Evolutionary conservation across 352 stramenopile species (phyloP).

Genomic region (Phytophthora rubi): DNA sequence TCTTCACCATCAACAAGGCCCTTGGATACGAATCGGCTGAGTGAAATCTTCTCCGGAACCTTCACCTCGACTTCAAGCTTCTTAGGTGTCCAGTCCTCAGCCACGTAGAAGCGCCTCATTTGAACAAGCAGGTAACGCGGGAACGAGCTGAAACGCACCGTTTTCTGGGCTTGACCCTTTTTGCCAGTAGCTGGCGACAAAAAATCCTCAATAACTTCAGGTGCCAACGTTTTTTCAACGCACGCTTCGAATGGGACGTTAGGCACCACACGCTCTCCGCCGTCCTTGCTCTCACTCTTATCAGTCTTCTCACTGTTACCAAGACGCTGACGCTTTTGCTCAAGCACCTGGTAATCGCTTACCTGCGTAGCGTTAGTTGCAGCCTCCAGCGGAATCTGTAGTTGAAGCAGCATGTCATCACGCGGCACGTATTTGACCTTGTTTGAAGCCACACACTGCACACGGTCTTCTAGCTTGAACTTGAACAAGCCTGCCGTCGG

Average conservation of each 20-base stretch:
- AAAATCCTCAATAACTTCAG: constrained; percentile 94
- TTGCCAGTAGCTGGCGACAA: constrained; percentile 75
- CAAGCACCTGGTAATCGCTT: constrained; percentile 83
- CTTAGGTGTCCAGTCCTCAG: constrained; percentile 95
- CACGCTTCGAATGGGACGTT: constrained; percentile 95
- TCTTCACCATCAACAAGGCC: constrained; percentile 89
- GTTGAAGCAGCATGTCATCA: constrained; percentile 81
- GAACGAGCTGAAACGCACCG: constrained; percentile 93
- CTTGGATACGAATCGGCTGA: constrained; percentile 81
- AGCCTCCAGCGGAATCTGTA: constrained; percentile 90
- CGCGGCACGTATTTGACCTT: constrained; percentile 91
- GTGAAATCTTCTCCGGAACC: constrained; percentile 91
- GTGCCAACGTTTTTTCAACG: constrained; percentile 91
- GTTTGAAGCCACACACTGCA: constrained; percentile 74
- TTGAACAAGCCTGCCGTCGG: constrained; percentile 92
- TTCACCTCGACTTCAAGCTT: constrained; percentile 98
- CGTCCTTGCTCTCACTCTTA: constrained; percentile 33
- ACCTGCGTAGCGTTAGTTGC: constrained; percentile 89
- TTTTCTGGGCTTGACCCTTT: constrained; percentile 84
- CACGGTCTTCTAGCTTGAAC: constrained; percentile 89
- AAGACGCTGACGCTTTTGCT: constrained; percentile 89
- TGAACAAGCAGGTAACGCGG: constrained; percentile 97
- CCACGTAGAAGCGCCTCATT: constrained; percentile 97
- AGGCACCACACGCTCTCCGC: constrained; percentile 87
- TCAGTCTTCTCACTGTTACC: constrained; percentile 53